phyloP scores from a whole-genome alignment of 2,329 filamentous ascomycete genomes.

The Trichoderma aggressivum region DNA sequence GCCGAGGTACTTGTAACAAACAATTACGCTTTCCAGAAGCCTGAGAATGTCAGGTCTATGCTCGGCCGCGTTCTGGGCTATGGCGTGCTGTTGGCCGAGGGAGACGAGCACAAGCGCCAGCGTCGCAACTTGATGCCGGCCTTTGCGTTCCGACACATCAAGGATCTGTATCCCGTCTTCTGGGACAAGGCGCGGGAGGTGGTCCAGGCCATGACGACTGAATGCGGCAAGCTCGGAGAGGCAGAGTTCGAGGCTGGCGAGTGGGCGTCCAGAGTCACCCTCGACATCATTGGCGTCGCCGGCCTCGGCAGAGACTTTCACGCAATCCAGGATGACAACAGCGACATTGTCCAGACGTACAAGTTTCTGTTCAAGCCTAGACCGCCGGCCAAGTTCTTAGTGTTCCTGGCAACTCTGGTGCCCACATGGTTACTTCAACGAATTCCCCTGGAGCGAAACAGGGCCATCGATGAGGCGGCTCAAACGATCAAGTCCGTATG shows the following conservation, averaged over 20 bases:
- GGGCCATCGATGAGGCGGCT: constrained; percentile 56
- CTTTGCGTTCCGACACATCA: constrained; percentile 82
- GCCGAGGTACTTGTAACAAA: constrained; percentile 66
- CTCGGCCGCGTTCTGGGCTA: constrained; percentile 65
- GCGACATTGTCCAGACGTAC: constrained; percentile 58
- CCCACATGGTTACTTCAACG: constrained; percentile 57
- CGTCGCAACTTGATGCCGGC: constrained; percentile 77
- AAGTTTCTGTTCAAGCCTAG: constrained; percentile 52
- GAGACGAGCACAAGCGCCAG: constrained; percentile 83
- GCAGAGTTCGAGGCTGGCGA: constrained; percentile 53
- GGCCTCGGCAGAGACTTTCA: constrained; percentile 70
- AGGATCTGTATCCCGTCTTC: constrained; percentile 79
- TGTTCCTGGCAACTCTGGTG: constrained; percentile 59
- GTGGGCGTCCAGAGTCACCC: constrained; percentile 65
- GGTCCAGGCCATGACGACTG: constrained; percentile 55
- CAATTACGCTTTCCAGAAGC: constrained; percentile 69
- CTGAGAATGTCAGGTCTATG: constrained; percentile 48
- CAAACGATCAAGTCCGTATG: constrained; percentile 63
- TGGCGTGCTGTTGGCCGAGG: constrained; percentile 76
- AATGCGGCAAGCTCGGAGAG: constrained; percentile 31
- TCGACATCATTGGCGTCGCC: constrained; percentile 73
- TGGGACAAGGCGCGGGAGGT: constrained; percentile 74
- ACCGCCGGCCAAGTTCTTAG: constrained; percentile 51
- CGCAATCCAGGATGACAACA: constrained; percentile 59
- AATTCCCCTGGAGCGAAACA: constrained; percentile 70